Percentiles rank a stretch among this genome's conserved stretches.
Conservation (phyloP, 345 rosid species). For the Toxicodendron radicans region DNA sequence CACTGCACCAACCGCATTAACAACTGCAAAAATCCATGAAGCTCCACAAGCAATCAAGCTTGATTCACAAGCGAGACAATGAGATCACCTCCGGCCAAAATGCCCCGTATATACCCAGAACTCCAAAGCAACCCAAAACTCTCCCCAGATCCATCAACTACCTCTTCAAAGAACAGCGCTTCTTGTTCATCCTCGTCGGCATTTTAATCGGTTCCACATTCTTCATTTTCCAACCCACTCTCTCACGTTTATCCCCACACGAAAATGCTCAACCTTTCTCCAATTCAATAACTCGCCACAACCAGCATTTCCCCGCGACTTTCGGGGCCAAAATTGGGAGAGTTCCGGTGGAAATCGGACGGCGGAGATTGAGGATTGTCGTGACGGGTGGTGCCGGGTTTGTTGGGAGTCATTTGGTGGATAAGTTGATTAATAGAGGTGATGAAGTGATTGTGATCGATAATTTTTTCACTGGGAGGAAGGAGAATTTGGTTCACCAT, state of each 20-base stretch:
- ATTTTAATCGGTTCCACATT: conserved; percentile 89
- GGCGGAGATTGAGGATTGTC: conserved; percentile 72
- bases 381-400: conserved; percentile 98
- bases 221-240: conserved; percentile 90
- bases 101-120: conserved; percentile 62
- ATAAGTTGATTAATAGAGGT: conserved; percentile 81
- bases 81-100: conserved; percentile 45
- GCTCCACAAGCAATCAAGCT: conserved; percentile 75
- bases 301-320: conserved; percentile 16
- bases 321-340: conserved; percentile 43
- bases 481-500: conserved; percentile 82
- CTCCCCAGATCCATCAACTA: conserved; percentile 90
- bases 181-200: conserved; percentile 90
- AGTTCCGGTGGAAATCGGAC: conserved; percentile 71
- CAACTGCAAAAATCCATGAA: conserved; percentile 46
- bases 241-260: conserved; percentile 61
- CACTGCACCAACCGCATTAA: background rate
- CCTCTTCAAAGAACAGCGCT: conserved; percentile 83
- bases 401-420: conserved; percentile 97
- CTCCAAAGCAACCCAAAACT: conserved; percentile 69
- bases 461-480: conserved; percentile 95
- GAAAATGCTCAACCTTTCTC: conserved; percentile 37
- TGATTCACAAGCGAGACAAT: conserved; percentile 60
- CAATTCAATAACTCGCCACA: background rate
- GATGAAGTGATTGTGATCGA: conserved; percentile 96